Evolutionary conservation across 169 alveolate genomes (phyloP), one percentile per base, ranked within the genome.

Genomic region (Theileria annulata): DNA sequence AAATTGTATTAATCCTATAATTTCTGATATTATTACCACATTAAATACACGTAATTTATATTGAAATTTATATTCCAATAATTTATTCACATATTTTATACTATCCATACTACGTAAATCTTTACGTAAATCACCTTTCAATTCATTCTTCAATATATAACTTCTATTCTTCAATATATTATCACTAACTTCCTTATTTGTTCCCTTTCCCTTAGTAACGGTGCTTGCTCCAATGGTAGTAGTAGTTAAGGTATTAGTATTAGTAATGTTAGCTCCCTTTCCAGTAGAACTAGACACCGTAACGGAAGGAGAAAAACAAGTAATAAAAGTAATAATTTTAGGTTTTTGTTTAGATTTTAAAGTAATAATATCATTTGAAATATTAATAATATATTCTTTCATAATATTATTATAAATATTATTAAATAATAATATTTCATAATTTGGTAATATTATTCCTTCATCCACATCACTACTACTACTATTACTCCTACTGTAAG

Each of bases 31-130:
- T 21, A 98, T 97, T 2, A 94, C 92, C 10, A 96, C 97, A 19
- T 96, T 88, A 77, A 93, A 96, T 71, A 88, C 77, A 37, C 49
- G 86, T 48, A 83, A 35, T 17, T 73, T 68, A 68, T 62, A 17
- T 51, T 75, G 71, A 59, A 27, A 42, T 56, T 49, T 63, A 21
- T 76, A 63, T 49, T 51, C 47, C 30, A 76, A 19, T 31, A 67
- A 47, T 77, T 31, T 76, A 17, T 69, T 80, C 31, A 81, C 64
- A 68, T 72, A 81, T 72, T 66, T 77, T 47, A 80, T 71, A 27
- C 71, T 78, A 76, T 97, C 97, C 98, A 97, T 97, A 51, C 94
- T 96, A 79, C 98, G 92, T 90, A 93, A 95, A 90, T 96, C 98
- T 88, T 95, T 92, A 54, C 98, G 74, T 71, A 95, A 88, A 77